A percentile compares a stretch with the other conserved stretches of the same genome.
phyloP scores from a whole-genome alignment of 176 grass and related monocot species.

The bread wheat (Triticum aestivum) region IWGSC_CS_RefSeq_v2.1 NC_057814.1:102009405-102009904 shows the following conservation, averaged over 20 bases:
- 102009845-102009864: background rate
- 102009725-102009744: background rate
- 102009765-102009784: background rate
- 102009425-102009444: background rate
- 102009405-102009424: background rate
- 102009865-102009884: too few species aligned
- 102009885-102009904: too few species aligned
- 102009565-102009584: background rate
- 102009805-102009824: background rate
- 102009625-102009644: slow-evolving; percentile 4
- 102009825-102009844: background rate
- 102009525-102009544: background rate
- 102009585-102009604: slow-evolving; percentile 7
- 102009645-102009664: background rate
- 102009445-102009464: slow-evolving; percentile 15
- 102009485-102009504: background rate
- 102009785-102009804: background rate
- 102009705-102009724: background rate
- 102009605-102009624: background rate
- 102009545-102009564: background rate
- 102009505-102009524: background rate
- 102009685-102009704: background rate
- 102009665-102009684: background rate
- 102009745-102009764: background rate
- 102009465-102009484: slow-evolving; percentile 6